A percentile compares a stretch with the other conserved stretches of the same genome.
Evolutionary conservation across 305 asterid species (phyloP).

Genomic region (Fraxinus sp.): DNA sequence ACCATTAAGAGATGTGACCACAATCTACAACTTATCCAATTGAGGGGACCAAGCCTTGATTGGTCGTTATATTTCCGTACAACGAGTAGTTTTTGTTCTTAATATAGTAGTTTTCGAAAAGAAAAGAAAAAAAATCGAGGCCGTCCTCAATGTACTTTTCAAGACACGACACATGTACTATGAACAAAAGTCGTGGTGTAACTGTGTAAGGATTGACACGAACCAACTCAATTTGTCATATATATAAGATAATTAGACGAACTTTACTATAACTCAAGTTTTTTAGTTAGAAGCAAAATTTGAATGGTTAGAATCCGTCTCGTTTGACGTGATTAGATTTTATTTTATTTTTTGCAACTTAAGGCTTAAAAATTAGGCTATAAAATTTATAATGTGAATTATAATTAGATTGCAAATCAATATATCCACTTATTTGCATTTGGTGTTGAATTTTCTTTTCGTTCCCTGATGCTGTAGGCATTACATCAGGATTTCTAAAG

Average conservation of each 20-base stretch:
- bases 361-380: neutral
- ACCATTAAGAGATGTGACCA: slow-evolving; percentile 23
- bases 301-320: neutral
- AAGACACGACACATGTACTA: neutral
- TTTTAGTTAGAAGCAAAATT: neutral
- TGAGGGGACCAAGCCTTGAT: neutral
- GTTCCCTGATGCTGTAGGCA: neutral
- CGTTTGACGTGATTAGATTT: neutral
- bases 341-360: neutral
- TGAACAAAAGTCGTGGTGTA: neutral
- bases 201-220: neutral
- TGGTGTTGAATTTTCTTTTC: no score
- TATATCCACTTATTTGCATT: neutral
- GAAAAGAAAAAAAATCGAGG: neutral
- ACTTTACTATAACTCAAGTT: neutral
- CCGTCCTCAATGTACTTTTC: neutral
- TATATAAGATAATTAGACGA: neutral
- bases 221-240: neutral
- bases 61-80: neutral
- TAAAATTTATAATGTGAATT: neutral
- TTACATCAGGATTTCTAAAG: neutral
- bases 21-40: neutral
- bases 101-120: neutral
- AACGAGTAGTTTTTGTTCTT: slow-evolving; percentile 7
- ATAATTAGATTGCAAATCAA: neutral